Evolutionary conservation across 2,329 filamentous ascomycete genomes (phyloP).

Genomic region (Alternaria ethzedia): DNA sequence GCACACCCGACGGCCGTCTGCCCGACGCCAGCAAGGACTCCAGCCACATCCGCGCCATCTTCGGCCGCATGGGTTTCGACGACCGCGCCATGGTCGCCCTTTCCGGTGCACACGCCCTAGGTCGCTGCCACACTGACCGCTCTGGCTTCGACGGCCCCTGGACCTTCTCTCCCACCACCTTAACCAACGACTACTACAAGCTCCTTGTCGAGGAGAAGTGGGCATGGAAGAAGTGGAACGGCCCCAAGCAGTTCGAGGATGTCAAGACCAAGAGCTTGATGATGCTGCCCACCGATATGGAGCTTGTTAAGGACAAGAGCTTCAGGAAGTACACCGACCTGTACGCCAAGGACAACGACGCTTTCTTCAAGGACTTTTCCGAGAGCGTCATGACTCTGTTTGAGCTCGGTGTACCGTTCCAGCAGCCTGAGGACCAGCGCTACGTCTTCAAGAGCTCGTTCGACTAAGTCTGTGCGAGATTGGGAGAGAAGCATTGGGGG

Average conservation of each 20-base stretch:
- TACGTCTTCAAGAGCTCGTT: conserved; percentile 56
- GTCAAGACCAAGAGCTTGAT: conserved; percentile 85
- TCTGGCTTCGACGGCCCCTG: conserved; percentile 87
- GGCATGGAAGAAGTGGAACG: conserved; percentile 96
- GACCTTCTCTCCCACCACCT: conserved; percentile 76
- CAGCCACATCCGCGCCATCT: conserved; percentile 86
- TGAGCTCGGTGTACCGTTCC: conserved; percentile 92
- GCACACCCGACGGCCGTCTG: conserved; percentile 91
- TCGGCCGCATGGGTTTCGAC: conserved; percentile 96
- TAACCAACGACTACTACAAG: conserved; percentile 95
- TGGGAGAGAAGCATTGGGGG: conserved; percentile 9
- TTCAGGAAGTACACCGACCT: conserved; percentile 82
- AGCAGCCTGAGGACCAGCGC: conserved; percentile 55
- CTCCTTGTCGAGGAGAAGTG: conserved; percentile 92
- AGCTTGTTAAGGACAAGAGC: conserved; percentile 83
- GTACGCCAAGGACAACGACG: conserved; percentile 89
- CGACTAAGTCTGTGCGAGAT: conserved; percentile 29
- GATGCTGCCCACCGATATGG: conserved; percentile 96
- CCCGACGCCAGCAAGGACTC: conserved; percentile 81
- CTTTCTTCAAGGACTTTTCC: conserved; percentile 93
- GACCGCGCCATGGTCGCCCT: conserved; percentile 96
- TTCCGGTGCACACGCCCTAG: conserved; percentile 79
- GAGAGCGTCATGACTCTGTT: conserved; percentile 81
- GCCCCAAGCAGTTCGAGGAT: conserved; percentile 90
- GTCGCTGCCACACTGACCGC: conserved; percentile 87